Evolutionary conservation across 805 yeast species (phyloP).

Genomic region (Debaryomyces maramus): DNA sequence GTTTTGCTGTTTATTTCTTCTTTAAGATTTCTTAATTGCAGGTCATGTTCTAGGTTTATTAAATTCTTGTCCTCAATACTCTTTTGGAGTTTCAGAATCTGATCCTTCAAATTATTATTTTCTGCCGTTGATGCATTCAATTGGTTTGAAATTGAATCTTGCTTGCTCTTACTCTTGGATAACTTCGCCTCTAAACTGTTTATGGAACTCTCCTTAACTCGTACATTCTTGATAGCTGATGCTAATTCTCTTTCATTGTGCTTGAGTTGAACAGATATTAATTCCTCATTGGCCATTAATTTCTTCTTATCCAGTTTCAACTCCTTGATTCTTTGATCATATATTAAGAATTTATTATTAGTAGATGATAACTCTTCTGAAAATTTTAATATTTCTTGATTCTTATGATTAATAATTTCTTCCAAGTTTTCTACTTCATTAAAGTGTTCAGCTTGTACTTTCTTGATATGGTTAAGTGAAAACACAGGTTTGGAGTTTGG

Average conservation of each 20-base stretch:
- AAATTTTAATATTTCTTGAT: constrained; percentile 18
- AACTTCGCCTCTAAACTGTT: constrained; percentile 9
- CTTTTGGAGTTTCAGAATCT: constrained; percentile 4
- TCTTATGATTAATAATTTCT: constrained; percentile 12
- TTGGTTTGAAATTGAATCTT: background rate
- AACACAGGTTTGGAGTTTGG: constrained; percentile 36
- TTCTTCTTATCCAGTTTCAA: constrained; percentile 15
- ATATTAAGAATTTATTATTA: constrained; percentile 11
- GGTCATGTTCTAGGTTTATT: background rate
- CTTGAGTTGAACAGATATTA: constrained; percentile 24
- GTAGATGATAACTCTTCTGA: constrained; percentile 17
- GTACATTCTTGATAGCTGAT: constrained; percentile 23
- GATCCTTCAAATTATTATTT: constrained; percentile 4
- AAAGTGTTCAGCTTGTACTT: constrained; percentile 23
- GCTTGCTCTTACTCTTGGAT: constrained; percentile 3
- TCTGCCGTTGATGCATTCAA: constrained; percentile 5
- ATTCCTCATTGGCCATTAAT: constrained; percentile 19
- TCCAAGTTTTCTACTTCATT: constrained; percentile 18
- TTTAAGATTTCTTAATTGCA: constrained; percentile 7
- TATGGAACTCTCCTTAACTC: constrained; percentile 13
- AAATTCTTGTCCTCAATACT: background rate
- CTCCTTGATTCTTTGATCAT: constrained; percentile 18
- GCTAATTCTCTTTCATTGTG: constrained; percentile 29
- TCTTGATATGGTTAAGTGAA: constrained; percentile 26
- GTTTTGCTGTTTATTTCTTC: constrained; percentile 8